A percentile compares a stretch with the other conserved stretches of the same genome.
phyloP scores from a whole-genome alignment of 2,329 filamentous ascomycete species.

The Trichophyton verrucosum region DNA sequence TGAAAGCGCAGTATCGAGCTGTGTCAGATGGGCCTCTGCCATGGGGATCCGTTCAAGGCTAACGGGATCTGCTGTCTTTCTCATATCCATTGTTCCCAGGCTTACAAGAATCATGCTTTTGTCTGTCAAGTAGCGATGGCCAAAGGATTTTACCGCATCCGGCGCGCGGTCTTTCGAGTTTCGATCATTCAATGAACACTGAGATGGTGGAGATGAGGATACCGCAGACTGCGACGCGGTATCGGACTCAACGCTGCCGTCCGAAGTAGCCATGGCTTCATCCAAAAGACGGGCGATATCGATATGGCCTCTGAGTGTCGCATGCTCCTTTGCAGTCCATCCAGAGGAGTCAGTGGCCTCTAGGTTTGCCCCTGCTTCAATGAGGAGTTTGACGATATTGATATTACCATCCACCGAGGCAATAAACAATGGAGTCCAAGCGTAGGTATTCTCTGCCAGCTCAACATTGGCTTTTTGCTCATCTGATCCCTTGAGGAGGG shows the following conservation, averaged over 20 bases:
- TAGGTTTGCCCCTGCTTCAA: constrained; percentile 65
- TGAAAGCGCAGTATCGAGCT: constrained; percentile 86
- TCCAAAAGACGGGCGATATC: constrained; percentile 60
- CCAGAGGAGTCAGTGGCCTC: constrained; percentile 70
- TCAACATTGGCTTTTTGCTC: constrained; percentile 65
- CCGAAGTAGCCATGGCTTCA: constrained; percentile 35
- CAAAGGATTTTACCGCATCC: constrained; percentile 87
- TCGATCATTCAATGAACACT: constrained; percentile 33
- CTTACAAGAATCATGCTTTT: constrained; percentile 86
- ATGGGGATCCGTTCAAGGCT: constrained; percentile 80
- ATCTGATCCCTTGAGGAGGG: constrained; percentile 57
- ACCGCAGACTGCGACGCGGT: constrained; percentile 23
- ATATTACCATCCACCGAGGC: constrained; percentile 81
- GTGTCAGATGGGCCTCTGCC: constrained; percentile 75
- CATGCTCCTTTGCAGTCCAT: constrained; percentile 90
- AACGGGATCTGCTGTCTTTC: constrained; percentile 68
- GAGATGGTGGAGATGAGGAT: constrained; percentile 24
- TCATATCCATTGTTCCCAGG: constrained; percentile 85
- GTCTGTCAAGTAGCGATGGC: constrained; percentile 83
- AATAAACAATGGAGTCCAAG: constrained; percentile 92
- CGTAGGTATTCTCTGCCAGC: constrained; percentile 67
- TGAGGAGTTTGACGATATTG: constrained; percentile 60
- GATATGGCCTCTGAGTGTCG: constrained; percentile 77
- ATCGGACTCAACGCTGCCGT: constrained; percentile 20
- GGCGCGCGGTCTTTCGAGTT: constrained; percentile 39